A percentile compares a stretch with the other conserved stretches of the same genome.
Conservation (phyloP, 116 monocot species). For the Zostera marina region DNA sequence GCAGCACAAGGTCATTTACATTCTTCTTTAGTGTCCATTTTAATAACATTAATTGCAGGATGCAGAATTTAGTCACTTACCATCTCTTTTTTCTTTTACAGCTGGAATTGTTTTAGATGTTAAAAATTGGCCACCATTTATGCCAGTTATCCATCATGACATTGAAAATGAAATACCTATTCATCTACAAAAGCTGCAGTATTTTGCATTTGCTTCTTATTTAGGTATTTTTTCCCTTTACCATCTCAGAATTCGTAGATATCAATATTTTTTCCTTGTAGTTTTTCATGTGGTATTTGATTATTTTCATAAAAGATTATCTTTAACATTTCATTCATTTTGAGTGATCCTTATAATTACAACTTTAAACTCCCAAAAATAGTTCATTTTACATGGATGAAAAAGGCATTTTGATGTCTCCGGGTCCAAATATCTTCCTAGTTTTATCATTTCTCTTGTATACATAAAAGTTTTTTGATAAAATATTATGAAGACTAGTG, state of each 20-base stretch:
- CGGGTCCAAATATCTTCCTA: slow-evolving; percentile 1
- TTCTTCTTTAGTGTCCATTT: background rate
- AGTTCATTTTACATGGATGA: background rate
- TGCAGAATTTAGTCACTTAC: background rate
- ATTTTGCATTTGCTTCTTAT: slow-evolving; percentile 87
- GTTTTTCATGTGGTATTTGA: background rate
- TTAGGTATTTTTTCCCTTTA: slow-evolving; percentile 35
- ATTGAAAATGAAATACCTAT: slow-evolving; percentile 93
- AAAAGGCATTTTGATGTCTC: background rate
- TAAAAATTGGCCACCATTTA: slow-evolving; percentile 93
- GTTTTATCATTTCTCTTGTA: background rate
- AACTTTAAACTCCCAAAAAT: background rate
- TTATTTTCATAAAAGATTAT: background rate
- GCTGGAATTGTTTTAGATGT: slow-evolving; percentile 88
- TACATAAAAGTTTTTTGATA: too few species aligned
- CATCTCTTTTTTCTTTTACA: slow-evolving; percentile 15
- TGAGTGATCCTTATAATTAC: background rate
- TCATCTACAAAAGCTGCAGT: slow-evolving; percentile 75
- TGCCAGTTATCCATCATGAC: slow-evolving; percentile 94
- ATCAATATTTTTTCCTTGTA: background rate
- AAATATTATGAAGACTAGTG: background rate
- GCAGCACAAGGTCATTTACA: slow-evolving; percentile 48
- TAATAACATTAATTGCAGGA: background rate
- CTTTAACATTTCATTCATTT: background rate
- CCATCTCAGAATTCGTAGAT: background rate